A percentile compares a stretch with the other conserved stretches of the same genome.
Conservation (phyloP, 2,329 filamentous ascomycete genomes). For the Alternaria incomplexa region DNA sequence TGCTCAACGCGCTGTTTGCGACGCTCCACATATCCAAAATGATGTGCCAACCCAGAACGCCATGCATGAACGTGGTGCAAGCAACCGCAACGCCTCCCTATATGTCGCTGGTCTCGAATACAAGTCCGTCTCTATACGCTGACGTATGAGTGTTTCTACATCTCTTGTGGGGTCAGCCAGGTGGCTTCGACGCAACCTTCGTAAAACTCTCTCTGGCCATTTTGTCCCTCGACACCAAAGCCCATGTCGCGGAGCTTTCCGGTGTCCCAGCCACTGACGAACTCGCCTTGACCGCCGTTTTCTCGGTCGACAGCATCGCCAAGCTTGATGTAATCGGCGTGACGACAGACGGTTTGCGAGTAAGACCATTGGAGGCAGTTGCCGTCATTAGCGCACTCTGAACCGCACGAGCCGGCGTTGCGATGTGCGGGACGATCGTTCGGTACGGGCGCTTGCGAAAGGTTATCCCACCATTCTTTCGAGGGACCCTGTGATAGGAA, state of each 20-base stretch:
- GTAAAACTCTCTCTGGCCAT: conserved; percentile 37
- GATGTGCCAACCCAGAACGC: conserved; percentile 30
- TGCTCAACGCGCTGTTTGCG: conserved; percentile 1
- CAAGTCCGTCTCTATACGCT: conserved; percentile 5
- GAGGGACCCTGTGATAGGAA: conserved; percentile 40
- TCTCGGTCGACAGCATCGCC: conserved; percentile 42
- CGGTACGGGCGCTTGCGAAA: conserved; percentile 39
- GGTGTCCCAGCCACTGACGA: conserved; percentile 48
- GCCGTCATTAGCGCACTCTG: conserved; percentile 41
- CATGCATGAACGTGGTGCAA: conserved; percentile 28
- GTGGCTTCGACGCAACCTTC: conserved; percentile 46
- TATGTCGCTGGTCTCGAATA: conserved; percentile 14
- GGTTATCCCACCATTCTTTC: conserved; percentile 47
- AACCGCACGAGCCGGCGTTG: conserved; percentile 42
- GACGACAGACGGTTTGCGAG: conserved; percentile 47
- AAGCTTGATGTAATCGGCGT: conserved; percentile 45
- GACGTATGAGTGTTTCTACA: conserved; percentile 10
- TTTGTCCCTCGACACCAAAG: conserved; percentile 42
- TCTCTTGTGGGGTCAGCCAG: conserved; percentile 46
- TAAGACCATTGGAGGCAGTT: conserved; percentile 47
- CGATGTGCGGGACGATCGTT: conserved; percentile 44
- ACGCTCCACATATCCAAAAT: conserved; percentile 14
- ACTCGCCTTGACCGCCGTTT: conserved; percentile 44
- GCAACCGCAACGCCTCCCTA: conserved; percentile 34
- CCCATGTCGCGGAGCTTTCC: conserved; percentile 45